Evolutionary conservation across 176 grass and related monocot genomes (phyloP), one percentile per base, ranked within the genome.

Genomic region (Raddia guianensis): DNA sequence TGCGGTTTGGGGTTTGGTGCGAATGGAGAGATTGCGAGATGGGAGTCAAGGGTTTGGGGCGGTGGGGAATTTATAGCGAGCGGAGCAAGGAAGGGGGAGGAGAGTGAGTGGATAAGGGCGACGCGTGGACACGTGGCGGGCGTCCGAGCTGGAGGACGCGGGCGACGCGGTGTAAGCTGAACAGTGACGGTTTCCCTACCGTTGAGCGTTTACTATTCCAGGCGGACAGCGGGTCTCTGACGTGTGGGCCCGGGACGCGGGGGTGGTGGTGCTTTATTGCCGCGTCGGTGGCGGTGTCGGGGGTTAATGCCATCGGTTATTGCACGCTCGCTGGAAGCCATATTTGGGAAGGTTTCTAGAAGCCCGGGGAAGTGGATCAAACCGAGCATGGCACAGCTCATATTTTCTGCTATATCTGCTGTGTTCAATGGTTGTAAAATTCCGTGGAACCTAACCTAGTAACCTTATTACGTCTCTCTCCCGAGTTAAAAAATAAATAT

Each of bases 61-160:
- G 68, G 67, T 14, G 75, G 75, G 34, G 19, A 18, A 68, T 84
- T 84, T 88, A 84, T 80, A 88, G 18, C 44, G 42, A n/a, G 9
- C 12, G 64, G 27, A 19, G 19, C 21, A 42, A 6, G 66, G 55
- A n/a, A 2, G 8, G 49, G 15, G 15, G 27, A 21, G 43, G 11
- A 2, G 9, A 43, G 9, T 7, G 37, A 72, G 65, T 12, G 48
- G 85, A 87, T 82, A 82, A 87, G 85, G 50, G 13, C 73, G 66
- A 40, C 65, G 79, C 49, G 86, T 82, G 73, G 27, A 50, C 74
- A 78, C 80, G 58, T 78, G 80, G 66, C 58, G 8, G 16, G 3
- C 33, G 72, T 15, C 80, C 66, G 42, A 27, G 27, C 27, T 27
- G 27, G 27, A 27, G 27, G 27, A 27, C 27, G 27, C 27, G 85